Percentiles rank a stretch among this genome's conserved stretches.
Evolutionary conservation across 129 eudicot species (phyloP).

Genomic region (Apium graveolens): DNA sequence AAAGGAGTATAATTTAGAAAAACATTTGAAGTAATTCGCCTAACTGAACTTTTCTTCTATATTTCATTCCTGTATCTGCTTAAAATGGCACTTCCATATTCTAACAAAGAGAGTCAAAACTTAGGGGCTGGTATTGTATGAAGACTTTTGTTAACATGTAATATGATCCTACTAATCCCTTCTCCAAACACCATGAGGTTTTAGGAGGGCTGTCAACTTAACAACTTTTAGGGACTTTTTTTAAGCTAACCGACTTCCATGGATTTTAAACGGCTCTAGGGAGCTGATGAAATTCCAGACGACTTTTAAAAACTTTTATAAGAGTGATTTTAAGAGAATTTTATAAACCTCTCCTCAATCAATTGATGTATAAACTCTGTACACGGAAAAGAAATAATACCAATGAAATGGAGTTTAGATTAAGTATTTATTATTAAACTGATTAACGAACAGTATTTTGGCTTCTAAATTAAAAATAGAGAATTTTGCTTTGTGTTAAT

Average conservation of each 20-base stretch:
- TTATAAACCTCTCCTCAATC: not conserved
- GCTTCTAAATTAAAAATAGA: not conserved
- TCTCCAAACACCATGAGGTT: too few species aligned
- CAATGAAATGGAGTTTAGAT: not conserved
- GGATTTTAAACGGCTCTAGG: too few species aligned
- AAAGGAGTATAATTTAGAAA: not conserved
- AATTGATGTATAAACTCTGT: not conserved
- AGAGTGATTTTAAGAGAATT: not conserved
- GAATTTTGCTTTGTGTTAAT: not conserved
- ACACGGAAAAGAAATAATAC: not conserved
- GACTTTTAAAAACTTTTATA: not conserved
- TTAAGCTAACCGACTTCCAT: too few species aligned
- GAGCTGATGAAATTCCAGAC: too few species aligned
- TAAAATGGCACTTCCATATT: not conserved
- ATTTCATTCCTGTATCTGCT: not conserved
- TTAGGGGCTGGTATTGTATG: not conserved
- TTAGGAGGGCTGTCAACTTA: too few species aligned
- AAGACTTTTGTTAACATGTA: not conserved
- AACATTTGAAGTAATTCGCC: not conserved
- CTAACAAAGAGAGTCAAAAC: not conserved
- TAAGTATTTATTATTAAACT: too few species aligned
- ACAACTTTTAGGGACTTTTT: too few species aligned
- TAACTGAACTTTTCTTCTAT: not conserved
- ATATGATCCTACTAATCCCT: too few species aligned
- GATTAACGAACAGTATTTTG: not conserved